A percentile compares a stretch with the other conserved stretches of the same genome.
phyloP scores from a whole-genome alignment of 176 grass and related monocot genomes.

The Rhipidocladum racemiflorum region DNA sequence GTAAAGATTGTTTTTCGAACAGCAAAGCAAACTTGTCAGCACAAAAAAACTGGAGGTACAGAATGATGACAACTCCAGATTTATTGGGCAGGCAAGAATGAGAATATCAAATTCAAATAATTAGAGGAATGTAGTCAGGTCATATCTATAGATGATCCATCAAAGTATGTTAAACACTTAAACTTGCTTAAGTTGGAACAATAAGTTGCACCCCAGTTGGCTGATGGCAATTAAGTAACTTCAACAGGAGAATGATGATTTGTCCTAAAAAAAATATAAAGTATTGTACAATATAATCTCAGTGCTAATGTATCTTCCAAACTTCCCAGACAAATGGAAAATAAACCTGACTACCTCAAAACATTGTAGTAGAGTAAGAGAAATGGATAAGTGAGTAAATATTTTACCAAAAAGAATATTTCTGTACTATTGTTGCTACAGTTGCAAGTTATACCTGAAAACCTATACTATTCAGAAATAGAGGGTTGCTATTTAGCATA shows the following conservation, averaged over 20 bases:
- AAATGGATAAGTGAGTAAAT: constrained; percentile 12
- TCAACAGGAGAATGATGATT: constrained; percentile 30
- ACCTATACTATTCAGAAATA: not conserved
- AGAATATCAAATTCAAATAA: not conserved
- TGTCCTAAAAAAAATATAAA: constrained; percentile 13
- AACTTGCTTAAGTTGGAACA: constrained; percentile 40
- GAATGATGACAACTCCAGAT: not conserved
- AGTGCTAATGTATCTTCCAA: constrained; percentile 26
- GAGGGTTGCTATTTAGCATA: not conserved
- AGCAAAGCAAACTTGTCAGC: not conserved
- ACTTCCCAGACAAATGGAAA: constrained; percentile 34
- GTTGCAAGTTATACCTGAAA: not conserved
- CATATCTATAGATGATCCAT: constrained; percentile 33
- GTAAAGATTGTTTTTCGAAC: not conserved
- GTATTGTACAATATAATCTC: constrained; percentile 33
- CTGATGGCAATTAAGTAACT: constrained; percentile 30
- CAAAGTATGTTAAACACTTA: constrained; percentile 44
- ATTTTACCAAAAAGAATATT: not conserved
- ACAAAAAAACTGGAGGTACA: not conserved
- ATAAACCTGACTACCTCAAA: constrained; percentile 25
- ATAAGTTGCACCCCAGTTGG: constrained; percentile 37
- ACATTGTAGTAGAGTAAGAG: constrained; percentile 19
- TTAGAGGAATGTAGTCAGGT: not conserved
- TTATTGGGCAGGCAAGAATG: constrained; percentile 2
- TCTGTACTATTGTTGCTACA: constrained; percentile 4